Percentiles rank a stretch among this genome's conserved stretches.
Conservation (phyloP, 2,329 filamentous ascomycete genomes). For the Microdochium trichocladiopsis region DNA sequence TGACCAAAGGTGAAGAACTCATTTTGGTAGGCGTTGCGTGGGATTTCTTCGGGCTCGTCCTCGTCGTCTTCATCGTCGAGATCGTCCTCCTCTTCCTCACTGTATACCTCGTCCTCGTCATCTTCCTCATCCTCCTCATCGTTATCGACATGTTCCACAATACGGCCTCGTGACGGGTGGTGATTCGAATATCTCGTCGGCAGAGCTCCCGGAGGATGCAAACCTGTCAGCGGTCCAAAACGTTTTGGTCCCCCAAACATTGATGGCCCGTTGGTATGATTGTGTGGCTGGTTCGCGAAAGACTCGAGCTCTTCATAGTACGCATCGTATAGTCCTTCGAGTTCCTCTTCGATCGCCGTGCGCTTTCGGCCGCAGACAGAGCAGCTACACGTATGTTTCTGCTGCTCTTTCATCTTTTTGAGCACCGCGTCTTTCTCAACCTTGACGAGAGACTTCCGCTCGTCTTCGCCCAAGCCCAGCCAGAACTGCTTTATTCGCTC, state of each 20-base stretch:
- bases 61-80: constrained; percentile 42
- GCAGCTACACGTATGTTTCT: constrained; percentile 98
- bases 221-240: constrained; percentile 45
- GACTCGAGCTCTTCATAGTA: constrained; percentile 98
- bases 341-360: constrained; percentile 94
- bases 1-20: constrained; percentile 98
- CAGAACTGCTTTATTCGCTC: constrained; percentile 98
- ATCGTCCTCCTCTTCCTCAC: constrained; percentile 32
- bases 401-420: constrained; percentile 99
- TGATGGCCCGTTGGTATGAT: constrained; percentile 63
- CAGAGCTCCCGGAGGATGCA: constrained; percentile 50
- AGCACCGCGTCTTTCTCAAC: constrained; percentile 98
- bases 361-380: constrained; percentile 95
- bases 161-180: constrained; percentile 67
- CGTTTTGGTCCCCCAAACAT: constrained; percentile 63
- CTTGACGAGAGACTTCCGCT: constrained; percentile 91
- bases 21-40: constrained; percentile 59
- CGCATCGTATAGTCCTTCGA: constrained; percentile 95
- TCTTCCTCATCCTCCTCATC: constrained; percentile 50
- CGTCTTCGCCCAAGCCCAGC: constrained; percentile 88
- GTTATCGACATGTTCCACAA: constrained; percentile 58
- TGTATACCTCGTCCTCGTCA: constrained; percentile 37
- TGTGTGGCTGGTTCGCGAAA: constrained; percentile 72
- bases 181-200: constrained; percentile 54
- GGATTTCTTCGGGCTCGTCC: constrained; percentile 42